Base-by-base conservation (phyloP, 441 rosid species). In the Euphorbia schlechtendalii region DNA sequence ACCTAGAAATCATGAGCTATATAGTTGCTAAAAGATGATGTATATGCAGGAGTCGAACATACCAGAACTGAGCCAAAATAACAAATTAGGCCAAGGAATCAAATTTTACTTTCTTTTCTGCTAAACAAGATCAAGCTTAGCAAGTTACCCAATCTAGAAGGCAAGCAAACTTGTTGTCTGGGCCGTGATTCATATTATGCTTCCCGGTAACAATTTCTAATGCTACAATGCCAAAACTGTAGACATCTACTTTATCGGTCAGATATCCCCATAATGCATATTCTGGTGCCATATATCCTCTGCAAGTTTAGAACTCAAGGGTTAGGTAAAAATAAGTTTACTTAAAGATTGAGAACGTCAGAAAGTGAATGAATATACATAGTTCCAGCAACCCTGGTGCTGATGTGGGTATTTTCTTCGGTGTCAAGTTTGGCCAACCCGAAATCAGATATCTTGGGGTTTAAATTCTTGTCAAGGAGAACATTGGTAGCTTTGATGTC, bases 371-470 rank as follows among this genome's bases (percentile, higher is more conserved):
- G 15, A 14, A 15, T 83, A 76, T 36, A 88, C 92, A 83, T 77
- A 51, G 96, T 89, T 79, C 96, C 96, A 45, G 90, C 92, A 54
- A 88, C 73, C 68, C 90, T 69, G 22, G 92, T 86, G 81, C 90
- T 89, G 53, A 86, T 86, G 63, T 83, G 91, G 45, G 85, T 86
- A 22, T 89, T 86, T 59, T 85, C 96, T 40, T 82, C 86, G 58
- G 85, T 90, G 14, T 85, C 83, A 25, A 89, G 87, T 48, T 72
- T 89, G 10, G 96, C 94, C 38, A 89, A 65, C 36, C 94, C 94
- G 60, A 89, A 89, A 54, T 87, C 96, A 0, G 91, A 85, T 27
- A 89, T 89, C 62, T 86, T 87, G 20, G 90, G 81, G 59, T 74
- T 82, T 14, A 87, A 43, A 61, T 74, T 69, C 84, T 64, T 77